Conservation (phyloP, 1,284 basidiomycete genomes). For the Xerocomus nothofagi region DNA sequence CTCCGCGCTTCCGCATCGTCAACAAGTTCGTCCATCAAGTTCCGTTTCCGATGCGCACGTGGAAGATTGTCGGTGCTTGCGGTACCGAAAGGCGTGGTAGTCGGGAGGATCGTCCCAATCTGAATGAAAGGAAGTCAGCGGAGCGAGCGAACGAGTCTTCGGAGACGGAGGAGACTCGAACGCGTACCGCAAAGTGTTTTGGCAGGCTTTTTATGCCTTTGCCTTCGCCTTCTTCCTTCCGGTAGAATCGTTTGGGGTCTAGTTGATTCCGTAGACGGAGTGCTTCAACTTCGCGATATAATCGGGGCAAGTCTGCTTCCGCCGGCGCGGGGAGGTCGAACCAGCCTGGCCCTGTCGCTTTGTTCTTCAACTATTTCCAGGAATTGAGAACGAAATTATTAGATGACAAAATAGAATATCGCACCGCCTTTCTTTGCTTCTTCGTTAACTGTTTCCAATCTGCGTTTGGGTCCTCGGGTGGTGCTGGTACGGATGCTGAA, state of each 20-base stretch:
- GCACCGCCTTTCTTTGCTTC: conserved; percentile 68
- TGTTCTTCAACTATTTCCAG: conserved; percentile 57
- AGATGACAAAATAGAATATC: no score
- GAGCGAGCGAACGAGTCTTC: conserved; percentile 1
- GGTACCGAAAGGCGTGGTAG: conserved; percentile 74
- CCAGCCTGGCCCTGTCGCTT: conserved; percentile 85
- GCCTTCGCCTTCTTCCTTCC: conserved; percentile 79
- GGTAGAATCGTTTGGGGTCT: conserved; percentile 95
- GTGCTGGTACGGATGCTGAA: conserved; percentile 47
- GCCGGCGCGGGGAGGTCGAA: conserved; percentile 88
- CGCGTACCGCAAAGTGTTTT: conserved; percentile 83
- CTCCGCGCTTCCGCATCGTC: conserved; percentile 83
- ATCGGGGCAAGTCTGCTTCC: conserved; percentile 76
- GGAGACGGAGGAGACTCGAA: conserved; percentile 7
- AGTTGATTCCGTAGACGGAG: conserved; percentile 88
- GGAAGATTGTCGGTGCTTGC: conserved; percentile 71
- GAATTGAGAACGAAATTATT: neutral
- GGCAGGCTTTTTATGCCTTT: conserved; percentile 84
- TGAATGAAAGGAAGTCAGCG: conserved; percentile 34
- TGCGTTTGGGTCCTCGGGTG: conserved; percentile 59
- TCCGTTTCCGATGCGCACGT: conserved; percentile 69
- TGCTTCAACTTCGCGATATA: conserved; percentile 92
- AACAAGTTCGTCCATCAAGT: conserved; percentile 87
- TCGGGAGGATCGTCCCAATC: conserved; percentile 87
- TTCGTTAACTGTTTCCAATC: conserved; percentile 64